Conservation (phyloP, 2,329 filamentous ascomycete species). For the Metarhizium rileyi region DNA sequence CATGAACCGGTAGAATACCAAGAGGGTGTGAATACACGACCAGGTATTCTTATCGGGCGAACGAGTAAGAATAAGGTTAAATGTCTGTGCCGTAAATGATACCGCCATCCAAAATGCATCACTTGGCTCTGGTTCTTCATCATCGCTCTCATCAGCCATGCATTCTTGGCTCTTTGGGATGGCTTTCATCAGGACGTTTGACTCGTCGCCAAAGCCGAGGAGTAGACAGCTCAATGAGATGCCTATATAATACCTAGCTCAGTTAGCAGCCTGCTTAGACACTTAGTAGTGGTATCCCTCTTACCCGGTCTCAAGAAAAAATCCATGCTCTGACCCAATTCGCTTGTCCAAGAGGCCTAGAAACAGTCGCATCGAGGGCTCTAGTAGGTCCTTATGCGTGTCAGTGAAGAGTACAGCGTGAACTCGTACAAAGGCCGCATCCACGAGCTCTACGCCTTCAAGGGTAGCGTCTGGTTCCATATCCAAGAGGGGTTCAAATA, state of each 20-base stretch:
- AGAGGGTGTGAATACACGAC: conserved; percentile 50
- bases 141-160: conserved; percentile 18
- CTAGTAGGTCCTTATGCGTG: conserved; percentile 36
- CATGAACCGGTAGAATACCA: conserved; percentile 48
- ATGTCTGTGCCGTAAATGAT: conserved; percentile 32
- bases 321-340: conserved; percentile 39
- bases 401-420: conserved; percentile 56
- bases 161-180: conserved; percentile 19
- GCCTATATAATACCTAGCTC: conserved; percentile 21
- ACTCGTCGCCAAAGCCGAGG: conserved; percentile 26
- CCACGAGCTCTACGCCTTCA: conserved; percentile 28
- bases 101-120: conserved; percentile 26
- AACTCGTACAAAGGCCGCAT: conserved; percentile 51
- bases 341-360: conserved; percentile 43
- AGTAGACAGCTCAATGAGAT: conserved; percentile 23
- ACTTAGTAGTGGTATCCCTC: not conserved
- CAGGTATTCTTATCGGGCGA: conserved; percentile 49
- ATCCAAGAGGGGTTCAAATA: conserved; percentile 51
- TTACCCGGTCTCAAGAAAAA: conserved; percentile 41
- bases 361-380: conserved; percentile 37
- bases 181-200: conserved; percentile 35
- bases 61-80: conserved; percentile 37
- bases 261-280: not conserved
- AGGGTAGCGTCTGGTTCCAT: conserved; percentile 6
- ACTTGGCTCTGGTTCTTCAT: conserved; percentile 10